Evolutionary conservation across 768 basidiomycete species (phyloP).

Genomic region (Kwoniella dendrophila): DNA sequence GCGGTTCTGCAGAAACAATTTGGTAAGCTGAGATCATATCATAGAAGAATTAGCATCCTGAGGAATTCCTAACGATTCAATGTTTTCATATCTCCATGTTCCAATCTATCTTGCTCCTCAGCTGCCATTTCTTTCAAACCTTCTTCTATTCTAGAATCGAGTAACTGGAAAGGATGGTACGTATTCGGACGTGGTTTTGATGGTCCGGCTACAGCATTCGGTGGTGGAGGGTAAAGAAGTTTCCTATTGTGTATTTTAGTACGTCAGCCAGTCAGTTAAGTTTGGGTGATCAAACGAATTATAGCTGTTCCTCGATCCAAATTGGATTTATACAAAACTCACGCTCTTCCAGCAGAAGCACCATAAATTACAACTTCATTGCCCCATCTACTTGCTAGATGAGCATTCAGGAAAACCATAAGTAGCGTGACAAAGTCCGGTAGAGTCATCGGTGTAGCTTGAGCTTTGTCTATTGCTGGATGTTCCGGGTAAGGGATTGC

Average conservation of each 20-base stretch:
- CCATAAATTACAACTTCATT: slow-evolving; percentile 91
- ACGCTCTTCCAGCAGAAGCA: slow-evolving; percentile 59
- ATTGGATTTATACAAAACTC: slow-evolving; percentile 16
- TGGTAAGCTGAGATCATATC: slow-evolving; percentile 59
- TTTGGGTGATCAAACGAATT: not conserved
- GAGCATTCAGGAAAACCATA: slow-evolving; percentile 87
- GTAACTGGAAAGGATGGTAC: slow-evolving; percentile 78
- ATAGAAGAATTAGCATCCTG: too few relatives aligned
- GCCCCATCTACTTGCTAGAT: slow-evolving; percentile 86
- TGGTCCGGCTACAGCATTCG: slow-evolving; percentile 16
- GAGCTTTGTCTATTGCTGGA: slow-evolving; percentile 24
- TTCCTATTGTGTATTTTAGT: slow-evolving; percentile 61
- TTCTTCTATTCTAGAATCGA: slow-evolving; percentile 69
- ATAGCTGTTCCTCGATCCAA: too few relatives aligned
- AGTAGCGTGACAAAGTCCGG: slow-evolving; percentile 77
- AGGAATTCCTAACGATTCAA: slow-evolving; percentile 38
- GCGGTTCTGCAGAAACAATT: slow-evolving; percentile 57
- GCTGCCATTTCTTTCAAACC: slow-evolving; percentile 69
- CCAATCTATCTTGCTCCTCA: slow-evolving; percentile 55
- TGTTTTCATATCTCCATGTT: slow-evolving; percentile 60
- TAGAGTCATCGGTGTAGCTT: slow-evolving; percentile 64
- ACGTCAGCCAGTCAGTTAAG: not conserved
- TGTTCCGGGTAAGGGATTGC: slow-evolving; percentile 11
- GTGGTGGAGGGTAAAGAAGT: slow-evolving; percentile 67
- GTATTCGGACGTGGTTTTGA: slow-evolving; percentile 62